phyloP scores from a whole-genome alignment of 2,329 filamentous ascomycete genomes.

The Cladosporium sp. region DNA sequence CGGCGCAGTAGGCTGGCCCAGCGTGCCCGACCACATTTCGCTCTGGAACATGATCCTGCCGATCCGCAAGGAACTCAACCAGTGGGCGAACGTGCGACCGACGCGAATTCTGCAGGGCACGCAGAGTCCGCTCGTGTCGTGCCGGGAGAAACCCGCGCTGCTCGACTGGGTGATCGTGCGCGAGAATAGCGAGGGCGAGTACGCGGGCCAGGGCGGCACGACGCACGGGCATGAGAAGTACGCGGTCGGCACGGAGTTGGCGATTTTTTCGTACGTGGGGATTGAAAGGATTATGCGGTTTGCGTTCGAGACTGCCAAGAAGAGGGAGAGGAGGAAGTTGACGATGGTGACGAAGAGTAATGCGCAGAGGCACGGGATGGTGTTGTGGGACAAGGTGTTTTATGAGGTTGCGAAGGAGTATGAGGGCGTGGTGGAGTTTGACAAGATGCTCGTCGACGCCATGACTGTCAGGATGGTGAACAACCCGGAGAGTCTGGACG shows the following conservation, averaged over 20 bases:
- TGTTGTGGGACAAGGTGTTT: slow-evolving; percentile 46
- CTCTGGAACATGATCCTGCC: slow-evolving; percentile 65
- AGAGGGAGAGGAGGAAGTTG: slow-evolving; percentile 41
- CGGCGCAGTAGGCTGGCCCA: slow-evolving; percentile 57
- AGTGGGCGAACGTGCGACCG: slow-evolving; percentile 64
- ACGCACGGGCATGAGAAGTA: slow-evolving; percentile 38
- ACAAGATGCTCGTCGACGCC: slow-evolving; percentile 49
- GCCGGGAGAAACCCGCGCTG: slow-evolving; percentile 30
- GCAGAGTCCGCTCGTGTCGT: slow-evolving; percentile 36
- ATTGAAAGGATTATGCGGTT: slow-evolving; percentile 47
- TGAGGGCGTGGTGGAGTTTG: slow-evolving; percentile 39
- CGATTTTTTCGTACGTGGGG: slow-evolving; percentile 43
- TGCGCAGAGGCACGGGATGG: slow-evolving; percentile 47
- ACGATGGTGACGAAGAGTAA: slow-evolving; percentile 50
- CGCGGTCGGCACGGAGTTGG: slow-evolving; percentile 44
- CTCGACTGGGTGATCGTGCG: slow-evolving; percentile 47
- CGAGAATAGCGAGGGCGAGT: slow-evolving; percentile 48
- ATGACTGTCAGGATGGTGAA: slow-evolving; percentile 49
- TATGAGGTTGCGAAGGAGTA: slow-evolving; percentile 44
- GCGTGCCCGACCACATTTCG: slow-evolving; percentile 63
- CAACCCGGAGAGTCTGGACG: slow-evolving; percentile 42
- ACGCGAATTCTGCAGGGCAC: slow-evolving; percentile 42
- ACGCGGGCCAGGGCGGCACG: slow-evolving; percentile 44
- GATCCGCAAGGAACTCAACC: slow-evolving; percentile 63
- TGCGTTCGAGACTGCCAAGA: slow-evolving; percentile 44